Base-by-base conservation (phyloP, 2,329 filamentous ascomycete species). In the Trichophyton equinum region DNA sequence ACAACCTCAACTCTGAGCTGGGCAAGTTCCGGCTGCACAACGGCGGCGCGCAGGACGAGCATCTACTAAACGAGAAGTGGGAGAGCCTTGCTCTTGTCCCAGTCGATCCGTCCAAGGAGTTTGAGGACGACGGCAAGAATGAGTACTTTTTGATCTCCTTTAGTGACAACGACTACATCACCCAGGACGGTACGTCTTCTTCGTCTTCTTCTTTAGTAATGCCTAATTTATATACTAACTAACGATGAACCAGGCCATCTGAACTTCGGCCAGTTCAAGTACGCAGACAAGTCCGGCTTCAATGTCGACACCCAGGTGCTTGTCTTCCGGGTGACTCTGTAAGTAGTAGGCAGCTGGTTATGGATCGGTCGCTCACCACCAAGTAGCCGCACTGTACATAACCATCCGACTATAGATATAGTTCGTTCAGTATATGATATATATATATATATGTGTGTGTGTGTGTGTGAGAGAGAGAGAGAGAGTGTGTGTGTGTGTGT, bases 161-260 rank as follows among this genome's bases (percentile, higher is more conserved):
- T 57, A 86, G 81, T 61, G 87, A 89, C 67, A 88, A 90, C 68
- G 86, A 90, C 70, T 89, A 89, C 66, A 84, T 89, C 61, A 89
- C 86, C 0, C 85, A 89, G 70, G 77, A 89, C 70, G 85, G 83
- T 76, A 68, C 64, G 73, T 67, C 6, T 36, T 56, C 18, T 51
- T 1, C 8, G 4, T 47, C 38, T 56, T 36, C 44, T 47, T 58
- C 49, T 53, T 5, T 40, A 1, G 27, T 18, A 18, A 18, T 30
- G 27, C 6, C 5, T 7, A 7, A 30, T 30, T 30, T 30, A 30
- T 30, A 6, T 15, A 46, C 20, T 56, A 2, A 44, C 62, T 65
- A 60, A 67, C 60, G 22, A 33, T 58, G 62, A 58, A 60, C 27
- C 64, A 80, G 79, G 81, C 0, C 78, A 76, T 62, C 74, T 85